Percentiles rank a stretch among this genome's conserved stretches.
Conservation (phyloP, 345 rosid genomes). For the Rhizophora mangle region DNA sequence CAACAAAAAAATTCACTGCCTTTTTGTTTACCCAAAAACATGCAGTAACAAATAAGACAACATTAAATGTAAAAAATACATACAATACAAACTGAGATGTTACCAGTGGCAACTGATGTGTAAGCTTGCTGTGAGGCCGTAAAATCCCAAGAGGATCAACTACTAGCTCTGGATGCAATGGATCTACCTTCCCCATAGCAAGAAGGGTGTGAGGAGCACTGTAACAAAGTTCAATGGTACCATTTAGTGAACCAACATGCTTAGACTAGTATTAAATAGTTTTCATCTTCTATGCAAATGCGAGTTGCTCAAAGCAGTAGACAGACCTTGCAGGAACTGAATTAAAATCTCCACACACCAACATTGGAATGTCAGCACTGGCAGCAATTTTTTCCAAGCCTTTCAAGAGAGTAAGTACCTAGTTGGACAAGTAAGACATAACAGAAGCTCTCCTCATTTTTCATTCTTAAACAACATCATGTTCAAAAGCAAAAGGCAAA, state of each 20-base stretch:
- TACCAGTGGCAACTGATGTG: constrained; percentile 96
- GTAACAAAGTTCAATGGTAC: constrained; percentile 30
- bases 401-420: constrained; percentile 95
- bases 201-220: constrained; percentile 97
- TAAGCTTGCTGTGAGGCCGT: constrained; percentile 80
- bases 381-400: constrained; percentile 98
- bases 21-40: neutral
- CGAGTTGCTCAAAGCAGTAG: constrained; percentile 17
- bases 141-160: constrained; percentile 84
- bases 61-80: neutral
- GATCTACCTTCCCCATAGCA: constrained; percentile 90
- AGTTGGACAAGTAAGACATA: constrained; percentile 22
- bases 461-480: neutral
- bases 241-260: neutral
- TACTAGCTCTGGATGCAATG: constrained; percentile 66
- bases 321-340: constrained; percentile 86
- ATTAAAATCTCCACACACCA: constrained; percentile 98
- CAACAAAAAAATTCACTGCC: neutral
- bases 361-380: constrained; percentile 96
- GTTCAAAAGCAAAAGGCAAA: neutral
- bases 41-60: neutral
- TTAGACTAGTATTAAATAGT: neutral
- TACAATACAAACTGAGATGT: constrained; percentile 2
- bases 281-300: constrained; percentile 9
- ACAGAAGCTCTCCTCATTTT: neutral